Percentiles rank a stretch among this genome's conserved stretches.
Evolutionary conservation across 2,329 filamentous ascomycete species (phyloP).

Genomic region (Neopestalotiopsis sp.): DNA sequence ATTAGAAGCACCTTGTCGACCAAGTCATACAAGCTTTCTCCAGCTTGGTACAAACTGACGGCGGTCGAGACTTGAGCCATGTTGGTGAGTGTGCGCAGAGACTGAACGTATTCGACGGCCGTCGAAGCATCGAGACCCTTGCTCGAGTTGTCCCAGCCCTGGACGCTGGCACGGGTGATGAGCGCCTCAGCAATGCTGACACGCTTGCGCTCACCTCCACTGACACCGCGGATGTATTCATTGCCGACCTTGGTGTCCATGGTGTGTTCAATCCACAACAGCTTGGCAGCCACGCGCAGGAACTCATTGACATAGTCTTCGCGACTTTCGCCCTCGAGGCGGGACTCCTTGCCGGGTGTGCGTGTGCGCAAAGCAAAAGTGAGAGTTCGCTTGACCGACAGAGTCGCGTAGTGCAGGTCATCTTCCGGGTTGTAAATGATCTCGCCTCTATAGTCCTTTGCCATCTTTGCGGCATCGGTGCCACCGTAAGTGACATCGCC

Average conservation of each 20-base stretch:
- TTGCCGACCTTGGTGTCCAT: slow-evolving; percentile 72
- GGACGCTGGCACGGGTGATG: slow-evolving; percentile 63
- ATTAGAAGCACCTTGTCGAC: slow-evolving; percentile 55
- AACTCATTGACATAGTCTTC: slow-evolving; percentile 52
- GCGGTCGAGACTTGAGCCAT: slow-evolving; percentile 20
- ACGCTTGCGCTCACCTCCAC: slow-evolving; percentile 74
- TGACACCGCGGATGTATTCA: slow-evolving; percentile 73
- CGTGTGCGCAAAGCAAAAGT: slow-evolving; percentile 70
- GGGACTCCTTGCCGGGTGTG: slow-evolving; percentile 61
- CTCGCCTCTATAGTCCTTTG: slow-evolving; percentile 62
- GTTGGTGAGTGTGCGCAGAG: slow-evolving; percentile 51
- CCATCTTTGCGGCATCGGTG: slow-evolving; percentile 49
- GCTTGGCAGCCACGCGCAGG: slow-evolving; percentile 59
- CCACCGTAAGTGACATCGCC: slow-evolving; percentile 69
- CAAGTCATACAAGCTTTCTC: slow-evolving; percentile 9
- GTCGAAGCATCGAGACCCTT: slow-evolving; percentile 78
- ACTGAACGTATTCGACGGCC: slow-evolving; percentile 77
- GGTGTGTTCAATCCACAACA: slow-evolving; percentile 73
- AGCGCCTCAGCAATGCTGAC: slow-evolving; percentile 68
- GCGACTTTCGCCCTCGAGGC: slow-evolving; percentile 66
- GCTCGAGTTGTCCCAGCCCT: slow-evolving; percentile 76
- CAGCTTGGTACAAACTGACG: slow-evolving; percentile 22
- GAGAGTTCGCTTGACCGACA: slow-evolving; percentile 72
- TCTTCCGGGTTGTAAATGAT: slow-evolving; percentile 73
- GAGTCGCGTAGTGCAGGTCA: slow-evolving; percentile 71